Evolutionary conservation across 352 stramenopile genomes (phyloP).

Genomic region (Phytophthora nicotianae): DNA sequence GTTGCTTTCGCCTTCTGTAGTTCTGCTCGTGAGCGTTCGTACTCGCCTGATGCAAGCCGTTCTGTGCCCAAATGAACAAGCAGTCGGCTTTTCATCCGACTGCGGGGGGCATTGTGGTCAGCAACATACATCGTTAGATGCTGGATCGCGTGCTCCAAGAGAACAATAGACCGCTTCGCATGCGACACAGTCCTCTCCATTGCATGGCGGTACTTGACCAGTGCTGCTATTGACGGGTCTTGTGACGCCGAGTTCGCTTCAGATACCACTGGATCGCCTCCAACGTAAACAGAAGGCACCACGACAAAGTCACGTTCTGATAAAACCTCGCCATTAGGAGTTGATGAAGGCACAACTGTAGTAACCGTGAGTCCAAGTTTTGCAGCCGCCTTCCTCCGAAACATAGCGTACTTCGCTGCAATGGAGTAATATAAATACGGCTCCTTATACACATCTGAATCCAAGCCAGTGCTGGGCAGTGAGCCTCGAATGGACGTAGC

Average conservation of each 20-base stretch:
- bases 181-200: conserved; percentile 68
- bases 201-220: conserved; percentile 71
- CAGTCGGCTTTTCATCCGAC: conserved; percentile 77
- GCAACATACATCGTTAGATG: conserved; percentile 72
- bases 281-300: conserved; percentile 73
- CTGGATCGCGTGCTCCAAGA: conserved; percentile 80
- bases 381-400: conserved; percentile 65
- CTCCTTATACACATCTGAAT: conserved; percentile 87
- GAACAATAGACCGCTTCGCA: conserved; percentile 69
- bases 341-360: conserved; percentile 18
- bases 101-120: conserved; percentile 65
- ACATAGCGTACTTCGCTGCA: conserved; percentile 85
- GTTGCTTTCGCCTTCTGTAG: conserved; percentile 72
- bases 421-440: conserved; percentile 88
- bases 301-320: conserved; percentile 69
- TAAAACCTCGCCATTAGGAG: conserved; percentile 25
- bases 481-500: conserved; percentile 72
- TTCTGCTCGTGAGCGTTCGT: conserved; percentile 63
- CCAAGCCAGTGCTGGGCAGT: conserved; percentile 56
- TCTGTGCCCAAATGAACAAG: conserved; percentile 78
- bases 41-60: conserved; percentile 71
- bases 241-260: conserved; percentile 40
- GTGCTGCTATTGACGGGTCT: conserved; percentile 56
- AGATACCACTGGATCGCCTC: conserved; percentile 68
- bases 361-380: conserved; percentile 54